phyloP scores from a whole-genome alignment of 129 eudicot species.

The Flaveria ramosissima region DNA sequence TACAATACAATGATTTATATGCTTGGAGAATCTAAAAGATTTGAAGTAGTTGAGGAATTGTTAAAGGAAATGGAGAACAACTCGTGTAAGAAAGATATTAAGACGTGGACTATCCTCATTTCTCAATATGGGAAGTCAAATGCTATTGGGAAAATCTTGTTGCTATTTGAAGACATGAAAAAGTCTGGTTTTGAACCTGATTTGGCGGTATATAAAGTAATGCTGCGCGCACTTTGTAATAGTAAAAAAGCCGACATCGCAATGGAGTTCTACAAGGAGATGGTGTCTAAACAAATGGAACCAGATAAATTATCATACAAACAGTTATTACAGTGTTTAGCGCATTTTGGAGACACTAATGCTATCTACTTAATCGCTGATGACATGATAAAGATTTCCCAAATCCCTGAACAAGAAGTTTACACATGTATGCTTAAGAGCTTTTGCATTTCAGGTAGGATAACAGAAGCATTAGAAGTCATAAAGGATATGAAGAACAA shows the following conservation, averaged over 20 bases:
- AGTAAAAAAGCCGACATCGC: constrained; percentile 64
- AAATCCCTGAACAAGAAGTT: constrained; percentile 47
- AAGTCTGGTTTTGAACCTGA: constrained; percentile 66
- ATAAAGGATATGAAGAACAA: constrained; percentile 60
- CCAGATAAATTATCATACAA: constrained; percentile 42
- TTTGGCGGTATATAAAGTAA: constrained; percentile 46
- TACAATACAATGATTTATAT: constrained; percentile 65
- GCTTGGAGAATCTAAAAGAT: constrained; percentile 64
- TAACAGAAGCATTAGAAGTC: constrained; percentile 71
- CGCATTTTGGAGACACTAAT: constrained; percentile 46
- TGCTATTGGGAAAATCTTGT: constrained; percentile 63
- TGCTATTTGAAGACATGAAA: constrained; percentile 63
- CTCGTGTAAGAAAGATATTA: constrained; percentile 56
- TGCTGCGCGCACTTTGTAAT: constrained; percentile 60
- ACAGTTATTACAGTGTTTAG: constrained; percentile 55
- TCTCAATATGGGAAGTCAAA: constrained; percentile 65
- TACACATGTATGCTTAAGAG: constrained; percentile 56
- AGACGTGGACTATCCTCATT: constrained; percentile 77
- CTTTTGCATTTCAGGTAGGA: constrained; percentile 69
- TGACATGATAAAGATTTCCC: constrained; percentile 62
- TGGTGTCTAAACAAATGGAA: constrained; percentile 57
- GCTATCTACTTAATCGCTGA: constrained; percentile 47
- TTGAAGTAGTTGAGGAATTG: constrained; percentile 58
- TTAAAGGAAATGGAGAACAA: constrained; percentile 62
- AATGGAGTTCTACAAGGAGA: constrained; percentile 77